Evolutionary conservation across 495 filamentous ascomycete species (phyloP), one percentile per base, ranked within the genome.

Genomic region (Talaromyces thailandensis): DNA sequence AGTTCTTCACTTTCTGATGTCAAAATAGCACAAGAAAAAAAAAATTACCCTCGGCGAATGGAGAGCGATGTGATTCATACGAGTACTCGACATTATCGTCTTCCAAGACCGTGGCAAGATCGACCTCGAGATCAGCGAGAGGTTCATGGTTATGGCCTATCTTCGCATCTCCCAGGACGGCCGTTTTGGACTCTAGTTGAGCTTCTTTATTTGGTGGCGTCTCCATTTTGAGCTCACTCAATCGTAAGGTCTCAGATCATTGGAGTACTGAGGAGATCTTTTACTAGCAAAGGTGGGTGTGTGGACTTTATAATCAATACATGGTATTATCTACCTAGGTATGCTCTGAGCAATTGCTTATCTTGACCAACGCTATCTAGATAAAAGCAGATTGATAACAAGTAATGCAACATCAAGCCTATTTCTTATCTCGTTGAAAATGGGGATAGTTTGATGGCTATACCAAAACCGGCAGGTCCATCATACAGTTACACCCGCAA

Each of bases 51-150:
- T 80, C 75, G 26, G 71, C 62, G 31, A 73, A 75, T 31, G 73
- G 70, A 23, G 73, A 75, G 9, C 67, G 73, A 58, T 75, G 58
- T 9, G 70, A 73, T n/a, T 71, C 73, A 66, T 73, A 72, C 37
- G 64, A 68, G 45, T 66, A 73, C 37, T 75, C 73, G 21, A 70
- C 69, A 61, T 71, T 72, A 25, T 65, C 66, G n/a, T 68, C 58
- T 1, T 70, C 64, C 7, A 74, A 61, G 0, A 62, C 63, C 5
- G 65, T 56, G 6, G 68, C 61, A 12, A 61, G 40, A 5, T 78
- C 70, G 1, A 74, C 62, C 37, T 77, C 71, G 6, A 71, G 58
- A 25, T 75, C 70, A 11, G 65, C 64, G 6, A 73, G 40, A 26
- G 65, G 65, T 6, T 71, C 75, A 35, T 71, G 62, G 16, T 71